Base-by-base conservation (phyloP, 805 yeast genomes). In the Danielia oregonensis region DNA sequence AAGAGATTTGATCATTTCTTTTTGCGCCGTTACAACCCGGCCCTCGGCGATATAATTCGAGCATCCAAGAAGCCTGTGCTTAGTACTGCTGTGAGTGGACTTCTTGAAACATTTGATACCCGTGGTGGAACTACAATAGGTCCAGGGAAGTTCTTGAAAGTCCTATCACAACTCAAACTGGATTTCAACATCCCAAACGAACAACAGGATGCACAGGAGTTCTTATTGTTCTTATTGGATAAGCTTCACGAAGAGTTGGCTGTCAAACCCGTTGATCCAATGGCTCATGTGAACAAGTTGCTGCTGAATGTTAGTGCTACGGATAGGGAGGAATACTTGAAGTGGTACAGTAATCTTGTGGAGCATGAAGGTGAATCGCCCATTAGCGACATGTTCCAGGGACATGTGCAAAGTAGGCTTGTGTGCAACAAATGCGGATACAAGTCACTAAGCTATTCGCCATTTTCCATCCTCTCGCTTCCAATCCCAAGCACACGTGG, bases 161-260 rank as follows among this genome's bases (percentile, higher is more conserved):
- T 65, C 2, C 61, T 80, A 32, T 57, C 74, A 15, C 40, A 59
- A 5, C 50, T 82, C 15, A 76, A 82, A 43, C 88, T 88, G 0
- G 86, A 80, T 47, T 69, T 82, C 35, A 63, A 66, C 43, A 81
- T 84, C 9, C 91, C 91, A 0, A 57, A 71, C 44, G 86, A 82
- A 48, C 94, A 85, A 49, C 93, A 85, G 51, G 94, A 85, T 54
- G 80, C 89, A 1, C 87, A 84, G 35, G 93, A 85, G 47, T 82
- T 82, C 49, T 57, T 85, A 28, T 67, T 82, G 53, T 76, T 83
- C 40, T 44, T 83, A 8, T 59, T 84, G 43, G 89, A 81, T 49
- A 68, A 78, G 42, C 54, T 85, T 9, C 91, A 85, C 52, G 79
- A 78, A 31, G 94, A 85, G 49, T 54, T 83, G 35, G 49, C 63